Evolutionary conservation across 306 rosid genomes (phyloP).

Genomic region (Acmispon strigosus): DNA sequence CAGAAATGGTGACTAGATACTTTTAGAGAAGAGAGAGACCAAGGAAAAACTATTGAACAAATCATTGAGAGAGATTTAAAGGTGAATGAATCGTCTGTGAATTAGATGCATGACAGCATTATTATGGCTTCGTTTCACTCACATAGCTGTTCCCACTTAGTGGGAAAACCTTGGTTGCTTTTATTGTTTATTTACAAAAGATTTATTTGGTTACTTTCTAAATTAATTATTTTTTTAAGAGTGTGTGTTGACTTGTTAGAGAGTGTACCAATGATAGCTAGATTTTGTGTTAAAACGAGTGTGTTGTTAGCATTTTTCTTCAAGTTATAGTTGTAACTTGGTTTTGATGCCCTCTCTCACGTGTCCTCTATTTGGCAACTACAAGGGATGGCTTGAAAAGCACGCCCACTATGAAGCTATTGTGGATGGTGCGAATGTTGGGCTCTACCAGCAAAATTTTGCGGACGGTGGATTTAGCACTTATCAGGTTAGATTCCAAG

Average conservation of each 20-base stretch:
- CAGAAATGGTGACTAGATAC: no score
- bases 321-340: not conserved
- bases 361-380: not conserved
- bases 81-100: no score
- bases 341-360: not conserved
- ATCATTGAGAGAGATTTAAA: no score
- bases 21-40: no score
- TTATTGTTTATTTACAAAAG: no score
- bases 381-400: constrained; percentile 64
- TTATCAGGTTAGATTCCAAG: constrained; percentile 58
- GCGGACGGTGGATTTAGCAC: constrained; percentile 82
- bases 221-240: not conserved
- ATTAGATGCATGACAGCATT: no score
- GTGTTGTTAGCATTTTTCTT: not conserved
- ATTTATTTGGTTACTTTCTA: not conserved
- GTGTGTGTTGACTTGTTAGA: not conserved
- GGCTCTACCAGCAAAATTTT: constrained; percentile 93
- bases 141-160: no score
- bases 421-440: constrained; percentile 89
- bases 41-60: no score
- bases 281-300: not conserved
- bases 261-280: not conserved
- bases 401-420: constrained; percentile 55
- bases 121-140: no score
- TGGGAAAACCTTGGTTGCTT: no score